These are phyloP conservation scores for Solanum megistacrolobum DNA, from an alignment of 257 asterid genomes.

Conservation along the genomic window DNA sequence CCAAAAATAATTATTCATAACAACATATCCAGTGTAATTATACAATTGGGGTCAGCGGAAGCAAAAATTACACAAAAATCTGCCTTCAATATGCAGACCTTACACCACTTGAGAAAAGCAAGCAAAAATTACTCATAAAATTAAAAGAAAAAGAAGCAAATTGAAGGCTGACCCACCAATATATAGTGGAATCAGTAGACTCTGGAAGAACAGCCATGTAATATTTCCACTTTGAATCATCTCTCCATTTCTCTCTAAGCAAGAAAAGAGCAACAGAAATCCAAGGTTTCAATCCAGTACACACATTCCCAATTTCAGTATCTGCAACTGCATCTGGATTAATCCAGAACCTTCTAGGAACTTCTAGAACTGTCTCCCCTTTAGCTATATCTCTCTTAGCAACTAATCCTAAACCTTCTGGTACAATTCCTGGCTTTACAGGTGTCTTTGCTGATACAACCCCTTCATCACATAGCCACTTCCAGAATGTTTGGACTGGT, in stretches of 20 bases:
- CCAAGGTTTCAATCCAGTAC: slow-evolving; percentile 88
- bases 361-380: slow-evolving; percentile 84
- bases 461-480: slow-evolving; percentile 81
- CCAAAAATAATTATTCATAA: neutral
- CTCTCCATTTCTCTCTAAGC: slow-evolving; percentile 61
- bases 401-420: slow-evolving; percentile 87
- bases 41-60: neutral
- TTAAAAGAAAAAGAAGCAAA: neutral
- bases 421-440: slow-evolving; percentile 70
- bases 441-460: slow-evolving; percentile 72
- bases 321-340: slow-evolving; percentile 64
- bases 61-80: neutral
- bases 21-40: neutral
- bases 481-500: slow-evolving; percentile 63
- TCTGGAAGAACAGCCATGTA: slow-evolving; percentile 67
- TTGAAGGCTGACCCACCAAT: slow-evolving; percentile 60
- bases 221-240: slow-evolving; percentile 65
- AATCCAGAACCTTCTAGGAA: slow-evolving; percentile 82
- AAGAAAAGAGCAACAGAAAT: slow-evolving; percentile 71
- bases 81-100: neutral
- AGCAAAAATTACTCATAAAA: neutral
- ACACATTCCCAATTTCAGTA: slow-evolving; percentile 66
- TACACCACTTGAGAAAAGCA: neutral
- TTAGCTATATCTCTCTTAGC: slow-evolving; percentile 54
- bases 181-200: slow-evolving; percentile 72